phyloP scores from a whole-genome alignment of 2,329 filamentous ascomycete genomes.

The Microcyclospora tardicrescens region DNA sequence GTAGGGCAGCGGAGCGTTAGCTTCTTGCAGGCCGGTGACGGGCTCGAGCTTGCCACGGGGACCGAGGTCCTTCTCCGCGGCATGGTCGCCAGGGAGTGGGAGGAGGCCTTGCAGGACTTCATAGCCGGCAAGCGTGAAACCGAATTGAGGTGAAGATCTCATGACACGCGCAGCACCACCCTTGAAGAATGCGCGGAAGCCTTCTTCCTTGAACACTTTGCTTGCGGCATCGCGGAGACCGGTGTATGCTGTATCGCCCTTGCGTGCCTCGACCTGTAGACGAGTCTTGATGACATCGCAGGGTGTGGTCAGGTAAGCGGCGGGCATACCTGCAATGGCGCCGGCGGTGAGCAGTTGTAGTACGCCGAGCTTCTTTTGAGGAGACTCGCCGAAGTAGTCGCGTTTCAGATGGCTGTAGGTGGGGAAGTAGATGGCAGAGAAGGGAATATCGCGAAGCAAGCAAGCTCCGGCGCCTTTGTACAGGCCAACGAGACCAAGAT shows the following conservation, averaged over 20 bases:
- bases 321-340: slow-evolving; percentile 56
- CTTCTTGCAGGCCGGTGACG: slow-evolving; percentile 49
- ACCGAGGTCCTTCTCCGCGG: slow-evolving; percentile 38
- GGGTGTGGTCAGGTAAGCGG: slow-evolving; percentile 79
- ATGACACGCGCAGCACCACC: slow-evolving; percentile 90
- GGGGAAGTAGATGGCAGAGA: slow-evolving; percentile 98
- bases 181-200: slow-evolving; percentile 96
- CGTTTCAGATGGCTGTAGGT: slow-evolving; percentile 89
- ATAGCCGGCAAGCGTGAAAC: slow-evolving; percentile 91
- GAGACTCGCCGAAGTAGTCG: slow-evolving; percentile 83
- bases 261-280: slow-evolving; percentile 90
- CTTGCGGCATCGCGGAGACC: slow-evolving; percentile 72
- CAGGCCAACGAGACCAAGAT: slow-evolving; percentile 82
- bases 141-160: slow-evolving; percentile 91
- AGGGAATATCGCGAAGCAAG: slow-evolving; percentile 88
- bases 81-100: slow-evolving; percentile 57
- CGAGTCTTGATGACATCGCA: slow-evolving; percentile 99
- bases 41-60: slow-evolving; percentile 48
- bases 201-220: slow-evolving; percentile 81
- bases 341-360: slow-evolving; percentile 85
- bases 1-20: slow-evolving; percentile 51
- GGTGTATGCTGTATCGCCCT: slow-evolving; percentile 81
- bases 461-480: slow-evolving; percentile 97
- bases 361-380: slow-evolving; percentile 76
- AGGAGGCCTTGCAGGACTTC: slow-evolving; percentile 74